phyloP scores from a whole-genome alignment of 1,284 basidiomycete species.

The Trametes sp. region DNA sequence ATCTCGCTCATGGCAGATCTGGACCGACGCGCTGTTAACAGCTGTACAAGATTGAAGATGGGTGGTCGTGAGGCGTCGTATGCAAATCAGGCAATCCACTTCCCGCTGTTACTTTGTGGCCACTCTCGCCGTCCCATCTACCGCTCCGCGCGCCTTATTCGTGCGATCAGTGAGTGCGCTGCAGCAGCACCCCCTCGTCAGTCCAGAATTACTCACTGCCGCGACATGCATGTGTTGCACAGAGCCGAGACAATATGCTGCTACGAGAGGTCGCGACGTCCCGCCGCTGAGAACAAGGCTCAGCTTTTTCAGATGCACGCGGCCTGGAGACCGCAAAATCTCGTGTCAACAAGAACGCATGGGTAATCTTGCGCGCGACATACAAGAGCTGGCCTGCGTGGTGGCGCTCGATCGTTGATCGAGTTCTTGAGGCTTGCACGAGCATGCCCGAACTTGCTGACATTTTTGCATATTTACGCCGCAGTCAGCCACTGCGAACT shows the following conservation, averaged over 20 bases:
- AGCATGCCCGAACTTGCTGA: neutral
- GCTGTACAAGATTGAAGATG: too few species aligned
- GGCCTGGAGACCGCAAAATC: neutral
- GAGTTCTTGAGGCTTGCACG: neutral
- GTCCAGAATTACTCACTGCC: too few species aligned
- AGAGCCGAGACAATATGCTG: neutral
- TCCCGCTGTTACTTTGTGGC: too few species aligned
- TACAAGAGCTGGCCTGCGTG: neutral
- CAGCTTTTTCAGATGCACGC: neutral
- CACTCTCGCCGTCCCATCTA: too few species aligned
- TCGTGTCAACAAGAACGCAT: neutral
- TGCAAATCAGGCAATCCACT: too few species aligned
- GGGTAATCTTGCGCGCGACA: neutral
- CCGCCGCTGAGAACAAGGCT: neutral
- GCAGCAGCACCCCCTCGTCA: too few species aligned
- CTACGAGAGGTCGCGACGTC: neutral
- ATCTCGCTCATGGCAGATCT: too few species aligned
- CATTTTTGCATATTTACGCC: neutral
- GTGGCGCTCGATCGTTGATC: conserved; percentile 12
- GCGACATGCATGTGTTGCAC: too few species aligned
- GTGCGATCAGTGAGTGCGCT: too few species aligned
- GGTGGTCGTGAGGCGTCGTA: too few species aligned
- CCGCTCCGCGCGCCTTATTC: too few species aligned
- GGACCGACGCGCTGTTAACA: too few species aligned
- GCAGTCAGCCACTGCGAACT: neutral